These are phyloP conservation scores for Acephala macrosclerotiorum DNA, from an alignment of 2,329 filamentous ascomycete genomes.

Conservation along the genomic window DNA sequence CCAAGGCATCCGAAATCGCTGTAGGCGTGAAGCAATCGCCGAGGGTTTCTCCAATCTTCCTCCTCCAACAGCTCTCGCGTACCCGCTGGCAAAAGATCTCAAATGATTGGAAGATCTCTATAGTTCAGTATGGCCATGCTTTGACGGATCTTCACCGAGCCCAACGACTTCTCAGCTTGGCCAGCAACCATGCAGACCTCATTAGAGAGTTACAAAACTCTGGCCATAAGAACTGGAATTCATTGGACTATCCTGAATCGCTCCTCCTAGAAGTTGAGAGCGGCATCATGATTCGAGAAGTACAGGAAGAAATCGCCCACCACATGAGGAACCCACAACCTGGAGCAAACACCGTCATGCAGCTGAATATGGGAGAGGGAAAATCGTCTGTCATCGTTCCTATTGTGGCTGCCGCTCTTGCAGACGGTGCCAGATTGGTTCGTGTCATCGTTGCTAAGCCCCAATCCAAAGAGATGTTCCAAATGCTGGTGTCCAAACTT, in stretches of 20 bases:
- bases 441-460: slow-evolving; percentile 68
- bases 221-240: slow-evolving; percentile 64
- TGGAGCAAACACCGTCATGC: slow-evolving; percentile 60
- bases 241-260: slow-evolving; percentile 60
- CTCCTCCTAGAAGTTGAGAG: slow-evolving; percentile 71
- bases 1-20: slow-evolving; percentile 39
- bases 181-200: slow-evolving; percentile 44
- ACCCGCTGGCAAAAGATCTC: slow-evolving; percentile 11
- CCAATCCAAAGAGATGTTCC: slow-evolving; percentile 65
- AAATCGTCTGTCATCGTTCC: slow-evolving; percentile 76
- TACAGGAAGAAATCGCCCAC: slow-evolving; percentile 56
- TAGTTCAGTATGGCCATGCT: slow-evolving; percentile 31
- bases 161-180: slow-evolving; percentile 46
- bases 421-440: slow-evolving; percentile 57
- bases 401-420: slow-evolving; percentile 62
- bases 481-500: slow-evolving; percentile 61
- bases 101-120: slow-evolving; percentile 22
- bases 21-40: slow-evolving; percentile 42
- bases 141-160: slow-evolving; percentile 29
- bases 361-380: slow-evolving; percentile 76
- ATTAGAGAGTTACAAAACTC: slow-evolving; percentile 54
- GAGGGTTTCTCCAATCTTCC: slow-evolving; percentile 24
- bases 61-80: slow-evolving; percentile 11
- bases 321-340: slow-evolving; percentile 57
- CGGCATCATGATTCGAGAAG: slow-evolving; percentile 64